Base-by-base conservation (phyloP, 805 yeast species). In the Saccharomycopsis selenospora region DNA sequence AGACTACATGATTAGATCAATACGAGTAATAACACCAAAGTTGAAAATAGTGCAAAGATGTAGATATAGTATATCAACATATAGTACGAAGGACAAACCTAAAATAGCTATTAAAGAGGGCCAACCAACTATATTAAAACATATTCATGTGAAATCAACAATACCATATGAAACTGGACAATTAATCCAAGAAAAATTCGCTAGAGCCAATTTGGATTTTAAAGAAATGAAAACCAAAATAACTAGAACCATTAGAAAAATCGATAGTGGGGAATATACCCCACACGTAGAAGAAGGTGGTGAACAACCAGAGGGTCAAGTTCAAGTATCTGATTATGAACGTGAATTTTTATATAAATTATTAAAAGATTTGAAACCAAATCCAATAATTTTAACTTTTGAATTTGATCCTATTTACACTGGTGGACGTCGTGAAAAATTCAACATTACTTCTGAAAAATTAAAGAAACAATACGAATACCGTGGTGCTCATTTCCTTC, bases 391-490 rank as follows among this genome's bases (percentile, higher is more conserved):
- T 3, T 66, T 91, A 13, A 83, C 95, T 1, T 89, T 88, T 66
- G 90, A 93, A 60, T 85, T 93, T 66, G 71, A 78, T 17, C 87
- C 89, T 2, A 88, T 89, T 0, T 89, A 87, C 61, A 91, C 99
- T 0, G 91, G 95, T 10, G 99, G 99, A 1, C 79, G 90, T 56
- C 74, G 96, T 53, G 85, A 89, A 62, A 75, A 76, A 54, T 72
- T 74, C 26, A 70, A 73, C 27, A 66, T 80, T 0, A 61, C 72
- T 1, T 53, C 51, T 3, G 58, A 52, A 2, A 55, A 48, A 33
- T 57, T 28, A 55, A 14, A 20, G 62, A 64, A 52, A 43, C 54
- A 53, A 29, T 67, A 61, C 56, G 58, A 65, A 44, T 49, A 43
- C 25, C 50, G 69, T 36, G 73, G 73, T n/a, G 82, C 89, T 13